These are phyloP conservation scores for Backusella westeae DNA, from an alignment of 192 early-diverging fungal species.

Conservation along the genomic window DNA sequence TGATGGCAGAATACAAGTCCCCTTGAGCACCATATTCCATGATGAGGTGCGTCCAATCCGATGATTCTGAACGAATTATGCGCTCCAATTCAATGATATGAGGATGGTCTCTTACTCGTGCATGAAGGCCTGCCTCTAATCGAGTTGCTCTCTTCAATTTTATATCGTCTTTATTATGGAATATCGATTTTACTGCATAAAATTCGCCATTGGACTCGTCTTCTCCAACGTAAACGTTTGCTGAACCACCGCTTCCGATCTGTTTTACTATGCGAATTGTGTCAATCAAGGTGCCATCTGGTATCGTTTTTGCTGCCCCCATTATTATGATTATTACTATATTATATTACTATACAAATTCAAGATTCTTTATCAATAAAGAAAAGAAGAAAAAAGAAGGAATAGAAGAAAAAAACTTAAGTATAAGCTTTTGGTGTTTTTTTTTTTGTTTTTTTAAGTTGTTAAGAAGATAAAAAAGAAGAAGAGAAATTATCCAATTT, in stretches of 20 bases:
- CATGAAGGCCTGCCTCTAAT: constrained; percentile 68
- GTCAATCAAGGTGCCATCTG: constrained; percentile 15
- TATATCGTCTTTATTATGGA: constrained; percentile 53
- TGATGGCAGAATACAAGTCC: constrained; percentile 95
- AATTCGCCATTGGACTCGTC: constrained; percentile 48
- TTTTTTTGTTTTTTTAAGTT: background rate
- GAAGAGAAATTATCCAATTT: background rate
- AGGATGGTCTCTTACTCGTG: constrained; percentile 60
- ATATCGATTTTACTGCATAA: constrained; percentile 76
- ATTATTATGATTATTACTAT: background rate
- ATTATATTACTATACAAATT: background rate
- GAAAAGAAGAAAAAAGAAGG: background rate
- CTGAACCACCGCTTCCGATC: constrained; percentile 75
- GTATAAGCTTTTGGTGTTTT: background rate
- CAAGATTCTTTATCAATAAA: background rate
- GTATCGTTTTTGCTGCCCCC: background rate
- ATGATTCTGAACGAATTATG: constrained; percentile 63
- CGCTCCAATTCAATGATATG: constrained; percentile 65
- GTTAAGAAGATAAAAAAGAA: background rate
- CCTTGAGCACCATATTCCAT: constrained; percentile 84
- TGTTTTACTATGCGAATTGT: background rate
- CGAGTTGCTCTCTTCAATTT: constrained; percentile 56
- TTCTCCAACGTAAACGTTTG: constrained; percentile 68
- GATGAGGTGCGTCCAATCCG: constrained; percentile 54
- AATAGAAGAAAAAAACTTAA: background rate